These are phyloP conservation scores for Rubus parviflorus DNA, from an alignment of 306 rosid genomes.

Conservation along the genomic window DNA sequence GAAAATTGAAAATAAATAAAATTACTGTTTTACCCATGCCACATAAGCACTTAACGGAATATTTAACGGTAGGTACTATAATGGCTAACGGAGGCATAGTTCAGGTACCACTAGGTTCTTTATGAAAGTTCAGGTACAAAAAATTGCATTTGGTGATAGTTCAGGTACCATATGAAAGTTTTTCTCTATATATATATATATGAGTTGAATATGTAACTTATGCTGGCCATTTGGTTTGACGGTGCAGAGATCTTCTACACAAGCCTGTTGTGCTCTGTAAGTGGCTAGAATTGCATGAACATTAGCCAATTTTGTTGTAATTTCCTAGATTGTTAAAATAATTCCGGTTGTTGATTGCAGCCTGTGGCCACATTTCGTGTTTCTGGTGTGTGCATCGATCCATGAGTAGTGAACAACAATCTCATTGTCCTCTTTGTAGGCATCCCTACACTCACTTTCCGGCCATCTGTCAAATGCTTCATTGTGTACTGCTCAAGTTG, in stretches of 20 bases:
- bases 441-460: slow-evolving; percentile 70
- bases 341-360: slow-evolving; percentile 39
- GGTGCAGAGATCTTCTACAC: slow-evolving; percentile 78
- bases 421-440: slow-evolving; percentile 80
- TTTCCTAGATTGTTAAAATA: no score
- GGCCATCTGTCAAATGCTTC: slow-evolving; percentile 67
- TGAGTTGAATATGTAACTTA: not conserved
- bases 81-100: no score
- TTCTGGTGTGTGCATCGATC: slow-evolving; percentile 87
- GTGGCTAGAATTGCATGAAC: slow-evolving; percentile 7
- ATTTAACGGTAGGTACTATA: no score
- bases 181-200: no score
- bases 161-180: no score
- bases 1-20: no score
- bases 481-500: slow-evolving; percentile 64
- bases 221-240: not conserved
- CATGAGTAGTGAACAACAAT: slow-evolving; percentile 44
- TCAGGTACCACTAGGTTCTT: no score
- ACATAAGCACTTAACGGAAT: no score
- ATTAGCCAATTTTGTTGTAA: no score
- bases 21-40: no score
- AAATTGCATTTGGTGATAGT: no score
- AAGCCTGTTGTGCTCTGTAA: slow-evolving; percentile 90
- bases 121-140: no score
- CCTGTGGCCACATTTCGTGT: slow-evolving; percentile 84